These are phyloP conservation scores for Salix udensis DNA, from an alignment of 345 rosid genomes.

Conservation along the genomic window DNA sequence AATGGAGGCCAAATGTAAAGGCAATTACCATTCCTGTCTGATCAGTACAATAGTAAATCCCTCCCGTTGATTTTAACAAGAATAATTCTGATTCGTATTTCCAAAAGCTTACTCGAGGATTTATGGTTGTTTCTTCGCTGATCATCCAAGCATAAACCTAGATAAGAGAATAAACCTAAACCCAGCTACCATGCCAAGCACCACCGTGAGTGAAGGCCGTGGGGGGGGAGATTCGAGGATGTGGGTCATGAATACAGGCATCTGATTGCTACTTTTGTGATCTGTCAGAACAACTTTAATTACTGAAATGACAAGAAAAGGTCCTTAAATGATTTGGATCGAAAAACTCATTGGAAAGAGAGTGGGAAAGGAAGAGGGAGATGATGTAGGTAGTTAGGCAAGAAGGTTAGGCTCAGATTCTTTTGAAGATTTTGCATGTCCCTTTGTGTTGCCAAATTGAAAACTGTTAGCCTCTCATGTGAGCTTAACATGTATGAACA, in stretches of 20 bases:
- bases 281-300: not conserved
- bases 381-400: not conserved
- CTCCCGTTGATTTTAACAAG: not conserved
- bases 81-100: not conserved
- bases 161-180: not conserved
- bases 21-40: not conserved
- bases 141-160: not conserved
- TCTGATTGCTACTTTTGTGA: not conserved
- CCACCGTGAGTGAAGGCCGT: not conserved
- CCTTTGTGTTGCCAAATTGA: not conserved
- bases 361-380: conserved; percentile 1
- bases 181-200: not conserved
- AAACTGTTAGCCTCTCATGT: not conserved
- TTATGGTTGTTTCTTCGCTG: not conserved
- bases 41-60: not conserved
- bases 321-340: conserved; percentile 17
- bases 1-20: not conserved
- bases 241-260: not conserved
- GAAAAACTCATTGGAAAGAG: conserved; percentile 9
- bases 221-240: not conserved
- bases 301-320: not conserved
- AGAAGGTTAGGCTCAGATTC: conserved; percentile 19
- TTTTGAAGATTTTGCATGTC: conserved; percentile 21
- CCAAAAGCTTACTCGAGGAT: not conserved
- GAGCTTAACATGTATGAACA: conserved; percentile 6